Evolutionary conservation across 75 land plant genomes (phyloP).

Genomic region (Pinus albicaulis): DNA sequence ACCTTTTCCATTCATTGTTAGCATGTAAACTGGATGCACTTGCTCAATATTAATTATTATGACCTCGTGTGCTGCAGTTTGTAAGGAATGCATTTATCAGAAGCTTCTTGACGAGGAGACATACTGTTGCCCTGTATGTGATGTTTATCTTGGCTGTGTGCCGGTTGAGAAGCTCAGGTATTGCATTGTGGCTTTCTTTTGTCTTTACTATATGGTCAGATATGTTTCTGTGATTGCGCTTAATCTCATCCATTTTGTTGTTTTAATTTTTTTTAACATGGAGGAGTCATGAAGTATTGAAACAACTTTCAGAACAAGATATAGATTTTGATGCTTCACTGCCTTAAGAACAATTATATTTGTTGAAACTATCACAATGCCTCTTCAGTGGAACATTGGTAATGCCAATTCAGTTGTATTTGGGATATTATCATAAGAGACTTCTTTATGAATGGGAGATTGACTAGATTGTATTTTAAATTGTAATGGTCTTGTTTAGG

Average conservation of each 20-base stretch:
- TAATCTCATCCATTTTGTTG: neutral
- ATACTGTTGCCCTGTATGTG: slow-evolving; percentile 83
- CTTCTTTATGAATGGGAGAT: no score
- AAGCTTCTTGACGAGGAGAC: slow-evolving; percentile 70
- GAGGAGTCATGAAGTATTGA: neutral
- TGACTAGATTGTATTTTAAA: no score
- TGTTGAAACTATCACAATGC: neutral
- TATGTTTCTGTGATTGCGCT: neutral
- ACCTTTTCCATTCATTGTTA: neutral
- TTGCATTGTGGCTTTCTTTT: neutral
- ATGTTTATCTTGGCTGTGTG: slow-evolving; percentile 65
- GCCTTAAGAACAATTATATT: neutral
- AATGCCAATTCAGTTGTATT: neutral
- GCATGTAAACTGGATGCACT: neutral
- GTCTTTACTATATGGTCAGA: neutral
- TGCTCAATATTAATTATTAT: neutral
- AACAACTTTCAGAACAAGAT: neutral
- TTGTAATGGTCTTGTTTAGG: no score
- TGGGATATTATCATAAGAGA: neutral
- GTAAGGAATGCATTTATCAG: slow-evolving; percentile 77
- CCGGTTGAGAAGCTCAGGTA: slow-evolving; percentile 91
- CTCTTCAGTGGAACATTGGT: neutral
- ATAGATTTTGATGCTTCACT: neutral
- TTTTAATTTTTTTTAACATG: neutral
- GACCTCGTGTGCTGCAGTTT: slow-evolving; percentile 48